Evolutionary conservation across 1,284 basidiomycete species (phyloP).

Genomic region (Puccinia polysora): DNA sequence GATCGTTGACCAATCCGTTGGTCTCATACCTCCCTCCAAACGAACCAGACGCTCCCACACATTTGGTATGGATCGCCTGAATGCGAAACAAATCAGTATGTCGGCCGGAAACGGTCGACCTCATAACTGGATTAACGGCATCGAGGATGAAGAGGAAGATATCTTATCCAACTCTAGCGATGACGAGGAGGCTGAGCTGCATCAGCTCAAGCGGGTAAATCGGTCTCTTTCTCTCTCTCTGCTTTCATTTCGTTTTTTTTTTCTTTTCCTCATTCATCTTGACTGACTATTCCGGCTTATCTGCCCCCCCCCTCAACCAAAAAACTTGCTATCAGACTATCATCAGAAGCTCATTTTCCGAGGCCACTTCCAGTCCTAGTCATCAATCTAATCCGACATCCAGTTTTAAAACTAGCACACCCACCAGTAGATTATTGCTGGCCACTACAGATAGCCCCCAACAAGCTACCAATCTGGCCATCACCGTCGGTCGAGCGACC

Average conservation of each 20-base stretch:
- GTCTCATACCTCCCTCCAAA: slow-evolving; percentile 1
- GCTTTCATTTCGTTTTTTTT: too few species aligned
- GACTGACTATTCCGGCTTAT: too few species aligned
- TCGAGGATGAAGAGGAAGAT: slow-evolving; percentile 37
- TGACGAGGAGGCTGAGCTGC: slow-evolving; percentile 27
- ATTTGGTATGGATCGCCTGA: slow-evolving; percentile 19
- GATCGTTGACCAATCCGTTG: slow-evolving; percentile 1
- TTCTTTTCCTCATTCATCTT: too few species aligned
- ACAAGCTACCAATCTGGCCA: slow-evolving; percentile 18
- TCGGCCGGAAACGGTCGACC: slow-evolving; percentile 19
- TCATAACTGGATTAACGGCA: slow-evolving; percentile 41
- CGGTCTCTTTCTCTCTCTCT: too few species aligned
- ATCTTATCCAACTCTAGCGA: slow-evolving; percentile 40
- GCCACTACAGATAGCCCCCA: background rate
- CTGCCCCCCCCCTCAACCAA: too few species aligned
- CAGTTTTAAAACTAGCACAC: slow-evolving; percentile 21
- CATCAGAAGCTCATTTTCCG: background rate
- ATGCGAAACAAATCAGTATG: slow-evolving; percentile 3
- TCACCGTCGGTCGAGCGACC: slow-evolving; percentile 19
- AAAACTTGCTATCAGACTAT: too few species aligned
- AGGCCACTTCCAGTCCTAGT: background rate
- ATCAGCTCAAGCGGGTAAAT: slow-evolving; percentile 13
- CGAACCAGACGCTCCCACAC: slow-evolving; percentile 31
- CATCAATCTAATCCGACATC: slow-evolving; percentile 3
- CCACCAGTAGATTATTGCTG: slow-evolving; percentile 28